Evolutionary conservation across 805 yeast genomes (phyloP).

Genomic region (Saturnispora gosingensis): DNA sequence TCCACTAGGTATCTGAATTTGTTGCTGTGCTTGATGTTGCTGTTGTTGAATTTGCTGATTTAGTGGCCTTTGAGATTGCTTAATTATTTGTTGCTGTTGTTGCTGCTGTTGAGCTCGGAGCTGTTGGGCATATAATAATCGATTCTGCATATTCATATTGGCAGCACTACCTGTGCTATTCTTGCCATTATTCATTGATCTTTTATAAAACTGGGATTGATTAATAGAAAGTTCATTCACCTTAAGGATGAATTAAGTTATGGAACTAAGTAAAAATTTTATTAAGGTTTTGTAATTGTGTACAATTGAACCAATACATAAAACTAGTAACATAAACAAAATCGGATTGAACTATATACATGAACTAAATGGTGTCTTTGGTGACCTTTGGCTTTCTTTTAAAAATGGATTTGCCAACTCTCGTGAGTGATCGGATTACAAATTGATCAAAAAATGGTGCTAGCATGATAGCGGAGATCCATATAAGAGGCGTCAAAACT

Average conservation of each 20-base stretch:
- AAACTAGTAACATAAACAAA: too few relatives aligned
- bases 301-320: not conserved
- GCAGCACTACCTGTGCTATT: not conserved
- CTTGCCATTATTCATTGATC: constrained; percentile 26
- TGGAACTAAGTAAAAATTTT: not conserved
- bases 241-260: not conserved
- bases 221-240: not conserved
- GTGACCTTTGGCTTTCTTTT: constrained; percentile 8
- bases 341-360: not conserved
- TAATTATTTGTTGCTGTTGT: constrained; percentile 5
- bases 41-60: not conserved
- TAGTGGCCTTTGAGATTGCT: not conserved
- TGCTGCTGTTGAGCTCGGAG: constrained; percentile 5
- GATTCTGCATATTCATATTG: constrained; percentile 46
- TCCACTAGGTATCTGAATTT: constrained; percentile 10
- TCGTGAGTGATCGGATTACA: constrained; percentile 25
- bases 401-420: constrained; percentile 15
- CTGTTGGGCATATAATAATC: constrained; percentile 8
- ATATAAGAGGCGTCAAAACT: constrained; percentile 20
- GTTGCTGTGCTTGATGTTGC: constrained; percentile 13
- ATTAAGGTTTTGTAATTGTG: not conserved
- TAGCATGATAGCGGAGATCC: constrained; percentile 23
- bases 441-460: constrained; percentile 30
- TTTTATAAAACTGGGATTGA: not conserved
- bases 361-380: not conserved